Conservation (phyloP, 352 stramenopile species). For the Pythium sukuiense region DNA sequence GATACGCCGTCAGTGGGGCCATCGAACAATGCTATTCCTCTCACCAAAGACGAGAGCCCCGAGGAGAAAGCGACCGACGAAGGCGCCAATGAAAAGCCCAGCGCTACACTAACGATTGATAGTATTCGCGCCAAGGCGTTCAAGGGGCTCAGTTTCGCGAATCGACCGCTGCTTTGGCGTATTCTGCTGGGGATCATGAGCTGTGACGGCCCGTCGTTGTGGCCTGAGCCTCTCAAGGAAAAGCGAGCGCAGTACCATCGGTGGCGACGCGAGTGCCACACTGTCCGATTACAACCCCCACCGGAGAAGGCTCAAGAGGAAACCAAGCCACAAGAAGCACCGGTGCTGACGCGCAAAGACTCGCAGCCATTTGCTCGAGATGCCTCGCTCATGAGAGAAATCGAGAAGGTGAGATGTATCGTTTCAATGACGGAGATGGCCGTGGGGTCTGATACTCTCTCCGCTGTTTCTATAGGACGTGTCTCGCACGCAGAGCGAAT, state of each 20-base stretch:
- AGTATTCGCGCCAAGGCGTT: conserved; percentile 18
- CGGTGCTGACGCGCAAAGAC: background rate
- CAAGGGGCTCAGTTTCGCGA: conserved; percentile 6
- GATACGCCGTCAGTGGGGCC: background rate
- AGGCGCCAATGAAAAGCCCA: background rate
- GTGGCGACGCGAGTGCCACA: conserved; percentile 26
- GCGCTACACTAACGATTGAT: conserved; percentile 3
- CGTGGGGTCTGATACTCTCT: background rate
- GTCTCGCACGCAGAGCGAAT: conserved; percentile 51
- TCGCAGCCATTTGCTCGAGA: conserved; percentile 32
- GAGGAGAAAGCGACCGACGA: background rate
- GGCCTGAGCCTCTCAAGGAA: conserved; percentile 1
- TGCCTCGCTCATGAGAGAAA: conserved; percentile 50
- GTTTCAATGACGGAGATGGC: background rate
- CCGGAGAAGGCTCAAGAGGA: conserved; percentile 4
- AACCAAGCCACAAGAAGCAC: conserved; percentile 4
- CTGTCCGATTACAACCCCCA: background rate
- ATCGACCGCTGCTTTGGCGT: conserved; percentile 19
- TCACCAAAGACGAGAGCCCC: background rate
- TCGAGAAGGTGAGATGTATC: conserved; percentile 51
- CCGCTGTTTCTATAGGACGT: conserved; percentile 39
- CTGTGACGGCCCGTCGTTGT: conserved; percentile 1
- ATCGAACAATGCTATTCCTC: background rate
- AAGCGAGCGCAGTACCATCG: conserved; percentile 30
- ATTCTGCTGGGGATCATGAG: conserved; percentile 23